Evolutionary conservation across 768 basidiomycete genomes (phyloP).

Genomic region (Pleurotus tuoliensis): DNA sequence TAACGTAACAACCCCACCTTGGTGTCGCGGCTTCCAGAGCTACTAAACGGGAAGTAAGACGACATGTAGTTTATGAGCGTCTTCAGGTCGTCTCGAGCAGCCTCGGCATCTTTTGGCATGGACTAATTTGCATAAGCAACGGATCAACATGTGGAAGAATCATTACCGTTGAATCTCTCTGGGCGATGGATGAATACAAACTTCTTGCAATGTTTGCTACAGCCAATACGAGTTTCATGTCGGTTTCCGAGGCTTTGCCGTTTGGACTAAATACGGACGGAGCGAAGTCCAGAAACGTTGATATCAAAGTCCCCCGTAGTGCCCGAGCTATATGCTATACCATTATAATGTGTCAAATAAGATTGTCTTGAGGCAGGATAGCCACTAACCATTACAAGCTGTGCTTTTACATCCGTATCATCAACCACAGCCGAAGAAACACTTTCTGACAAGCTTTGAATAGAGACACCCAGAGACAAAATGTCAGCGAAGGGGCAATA

Average conservation of each 20-base stretch:
- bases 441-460: background rate
- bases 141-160: slow-evolving; percentile 1
- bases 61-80: slow-evolving; percentile 69
- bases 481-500: background rate
- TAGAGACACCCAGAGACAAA: background rate
- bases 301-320: slow-evolving; percentile 74
- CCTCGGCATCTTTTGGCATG: slow-evolving; percentile 12
- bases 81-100: slow-evolving; percentile 45
- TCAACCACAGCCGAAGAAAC: background rate
- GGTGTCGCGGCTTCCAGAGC: slow-evolving; percentile 45
- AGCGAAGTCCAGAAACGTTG: slow-evolving; percentile 85
- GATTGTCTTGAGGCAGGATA: no score
- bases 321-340: slow-evolving; percentile 63
- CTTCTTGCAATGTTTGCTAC: slow-evolving; percentile 53
- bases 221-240: slow-evolving; percentile 55
- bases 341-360: no score
- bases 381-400: no score
- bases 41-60: slow-evolving; percentile 79
- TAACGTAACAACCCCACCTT: slow-evolving; percentile 39
- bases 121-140: no score
- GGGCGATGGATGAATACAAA: slow-evolving; percentile 57
- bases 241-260: slow-evolving; percentile 52
- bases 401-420: no score
- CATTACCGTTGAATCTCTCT: slow-evolving; percentile 35
- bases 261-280: slow-evolving; percentile 76